Conservation (phyloP, 345 rosid genomes). For the Erodium maritimum region DNA sequence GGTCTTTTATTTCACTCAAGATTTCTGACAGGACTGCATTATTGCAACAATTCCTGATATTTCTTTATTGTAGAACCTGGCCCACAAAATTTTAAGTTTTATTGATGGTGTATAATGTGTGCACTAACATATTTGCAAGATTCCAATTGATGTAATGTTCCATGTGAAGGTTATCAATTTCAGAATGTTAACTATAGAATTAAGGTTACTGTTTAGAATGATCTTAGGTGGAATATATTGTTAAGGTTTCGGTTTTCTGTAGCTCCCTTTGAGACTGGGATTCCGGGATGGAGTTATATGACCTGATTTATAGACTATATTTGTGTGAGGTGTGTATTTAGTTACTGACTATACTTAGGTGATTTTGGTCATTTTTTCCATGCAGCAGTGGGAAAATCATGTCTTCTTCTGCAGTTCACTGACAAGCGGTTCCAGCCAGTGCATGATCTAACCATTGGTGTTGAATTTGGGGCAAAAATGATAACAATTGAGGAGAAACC, state of each 20-base stretch:
- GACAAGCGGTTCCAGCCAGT: slow-evolving; percentile 98
- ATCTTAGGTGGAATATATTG: background rate
- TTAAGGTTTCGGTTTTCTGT: background rate
- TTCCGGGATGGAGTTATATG: background rate
- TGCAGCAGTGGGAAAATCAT: slow-evolving; percentile 91
- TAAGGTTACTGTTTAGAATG: too few relatives aligned
- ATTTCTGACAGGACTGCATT: background rate
- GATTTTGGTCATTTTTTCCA: background rate
- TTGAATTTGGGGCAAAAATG: slow-evolving; percentile 95
- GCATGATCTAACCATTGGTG: slow-evolving; percentile 95
- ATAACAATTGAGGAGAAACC: slow-evolving; percentile 89
- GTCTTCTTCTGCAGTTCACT: slow-evolving; percentile 89
- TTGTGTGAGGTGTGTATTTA: background rate
- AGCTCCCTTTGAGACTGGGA: background rate
- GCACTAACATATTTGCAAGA: background rate
- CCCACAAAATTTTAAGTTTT: background rate
- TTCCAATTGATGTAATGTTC: background rate
- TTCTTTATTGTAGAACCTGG: too few relatives aligned
- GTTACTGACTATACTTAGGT: background rate
- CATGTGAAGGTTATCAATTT: background rate
- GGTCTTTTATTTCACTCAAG: background rate
- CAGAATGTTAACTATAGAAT: background rate
- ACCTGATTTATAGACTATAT: too few relatives aligned
- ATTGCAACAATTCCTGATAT: background rate
- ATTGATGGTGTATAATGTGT: background rate